Percentiles rank a stretch among this genome's conserved stretches.
Conservation (phyloP, 2,329 filamentous ascomycete genomes). For the Macrophomina tecta region DNA sequence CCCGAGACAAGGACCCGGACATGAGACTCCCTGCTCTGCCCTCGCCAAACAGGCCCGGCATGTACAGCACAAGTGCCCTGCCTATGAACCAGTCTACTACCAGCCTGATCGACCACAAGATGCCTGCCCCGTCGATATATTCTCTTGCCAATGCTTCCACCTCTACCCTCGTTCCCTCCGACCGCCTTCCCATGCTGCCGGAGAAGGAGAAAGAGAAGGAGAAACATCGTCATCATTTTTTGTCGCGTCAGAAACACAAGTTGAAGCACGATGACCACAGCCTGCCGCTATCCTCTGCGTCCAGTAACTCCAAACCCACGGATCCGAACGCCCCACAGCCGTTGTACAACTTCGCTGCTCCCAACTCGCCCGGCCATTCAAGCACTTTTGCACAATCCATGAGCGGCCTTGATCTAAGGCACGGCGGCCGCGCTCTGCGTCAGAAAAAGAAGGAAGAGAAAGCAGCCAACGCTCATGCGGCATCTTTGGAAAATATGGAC, state of each 20-base stretch:
- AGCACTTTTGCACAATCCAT: constrained; percentile 80
- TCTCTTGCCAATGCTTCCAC: constrained; percentile 77
- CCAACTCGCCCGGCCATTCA: constrained; percentile 71
- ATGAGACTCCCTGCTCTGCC: constrained; percentile 70
- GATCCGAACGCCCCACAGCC: constrained; percentile 77
- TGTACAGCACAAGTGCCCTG: constrained; percentile 66
- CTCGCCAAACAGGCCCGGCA: constrained; percentile 74
- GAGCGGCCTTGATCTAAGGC: constrained; percentile 77
- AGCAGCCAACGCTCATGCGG: constrained; percentile 45
- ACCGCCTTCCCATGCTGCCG: constrained; percentile 47
- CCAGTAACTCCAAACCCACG: constrained; percentile 76
- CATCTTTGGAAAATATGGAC: constrained; percentile 43
- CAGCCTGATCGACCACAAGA: constrained; percentile 66
- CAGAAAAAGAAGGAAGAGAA: constrained; percentile 72
- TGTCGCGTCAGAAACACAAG: constrained; percentile 81
- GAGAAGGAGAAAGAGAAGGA: constrained; percentile 69
- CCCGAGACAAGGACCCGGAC: constrained; percentile 65
- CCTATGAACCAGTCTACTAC: constrained; percentile 74
- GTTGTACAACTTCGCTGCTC: constrained; percentile 78
- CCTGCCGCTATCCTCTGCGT: constrained; percentile 74
- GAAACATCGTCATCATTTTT: constrained; percentile 76
- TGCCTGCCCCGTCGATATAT: constrained; percentile 67
- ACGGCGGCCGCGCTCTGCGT: constrained; percentile 75
- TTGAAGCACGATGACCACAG: constrained; percentile 73
- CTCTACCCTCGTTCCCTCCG: constrained; percentile 73